phyloP scores from a whole-genome alignment of 2,329 filamentous ascomycete genomes.

The Catunica adiposa region DNA sequence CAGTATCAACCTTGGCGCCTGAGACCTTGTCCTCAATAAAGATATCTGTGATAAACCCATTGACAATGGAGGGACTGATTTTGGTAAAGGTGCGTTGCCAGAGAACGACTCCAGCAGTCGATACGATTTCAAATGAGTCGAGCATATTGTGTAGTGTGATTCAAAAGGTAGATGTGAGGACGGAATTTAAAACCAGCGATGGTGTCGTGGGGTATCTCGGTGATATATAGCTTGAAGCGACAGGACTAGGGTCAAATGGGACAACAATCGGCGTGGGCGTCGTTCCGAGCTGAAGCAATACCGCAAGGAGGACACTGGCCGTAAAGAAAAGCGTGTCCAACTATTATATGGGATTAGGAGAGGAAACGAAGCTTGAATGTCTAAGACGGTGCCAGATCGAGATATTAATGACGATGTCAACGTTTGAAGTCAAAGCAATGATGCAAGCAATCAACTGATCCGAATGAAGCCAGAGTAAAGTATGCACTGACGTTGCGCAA shows the following conservation, averaged over 20 bases:
- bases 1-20: conserved; percentile 39
- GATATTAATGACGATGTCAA: neutral
- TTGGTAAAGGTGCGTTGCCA: conserved; percentile 81
- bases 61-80: conserved; percentile 69
- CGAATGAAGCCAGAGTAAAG: neutral
- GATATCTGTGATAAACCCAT: conserved; percentile 87
- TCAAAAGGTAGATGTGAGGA: neutral
- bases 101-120: conserved; percentile 86
- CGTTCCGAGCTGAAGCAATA: too few relatives aligned
- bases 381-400: neutral
- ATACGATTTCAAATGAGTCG: conserved; percentile 92
- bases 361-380: neutral
- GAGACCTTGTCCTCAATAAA: conserved; percentile 88
- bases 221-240: neutral
- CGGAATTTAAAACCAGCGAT: neutral
- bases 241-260: too few relatives aligned
- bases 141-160: conserved; percentile 43
- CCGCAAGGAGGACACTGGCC: too few relatives aligned
- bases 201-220: neutral
- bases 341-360: too few relatives aligned
- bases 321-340: too few relatives aligned
- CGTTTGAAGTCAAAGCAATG: conserved; percentile 2
- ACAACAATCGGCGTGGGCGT: too few relatives aligned
- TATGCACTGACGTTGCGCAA: neutral
- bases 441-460: conserved; percentile 1